A percentile compares a stretch with the other conserved stretches of the same genome.
phyloP scores from a whole-genome alignment of 257 asterid genomes.

The Nicotiana sylvestris region DNA sequence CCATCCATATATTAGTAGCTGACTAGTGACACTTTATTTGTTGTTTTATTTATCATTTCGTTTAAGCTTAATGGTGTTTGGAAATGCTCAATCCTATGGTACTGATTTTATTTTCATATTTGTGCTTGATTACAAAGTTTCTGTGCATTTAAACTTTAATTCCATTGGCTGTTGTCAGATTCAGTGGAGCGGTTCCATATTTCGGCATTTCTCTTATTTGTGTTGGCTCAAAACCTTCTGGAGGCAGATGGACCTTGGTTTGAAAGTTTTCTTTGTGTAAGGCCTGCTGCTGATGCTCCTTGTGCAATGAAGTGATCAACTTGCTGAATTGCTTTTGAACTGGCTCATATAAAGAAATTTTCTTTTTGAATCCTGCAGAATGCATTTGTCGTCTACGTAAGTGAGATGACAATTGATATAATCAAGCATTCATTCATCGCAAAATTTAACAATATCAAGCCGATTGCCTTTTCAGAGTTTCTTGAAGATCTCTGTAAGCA shows the following conservation, averaged over 20 bases:
- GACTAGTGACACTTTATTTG: not conserved
- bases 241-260: slow-evolving; percentile 99
- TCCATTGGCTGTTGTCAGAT: slow-evolving; percentile 48
- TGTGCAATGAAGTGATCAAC: not conserved
- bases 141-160: slow-evolving; percentile 1
- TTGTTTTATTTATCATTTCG: not conserved
- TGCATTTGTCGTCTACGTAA: slow-evolving; percentile 68
- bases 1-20: slow-evolving; percentile 2
- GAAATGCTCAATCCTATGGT: not conserved
- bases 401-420: slow-evolving; percentile 87
- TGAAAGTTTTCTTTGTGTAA: slow-evolving; percentile 68
- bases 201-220: slow-evolving; percentile 82
- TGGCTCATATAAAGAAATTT: not conserved
- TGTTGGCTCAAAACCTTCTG: slow-evolving; percentile 89
- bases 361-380: slow-evolving; percentile 57
- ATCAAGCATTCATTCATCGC: slow-evolving; percentile 93
- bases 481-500: slow-evolving; percentile 97
- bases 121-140: not conserved
- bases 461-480: slow-evolving; percentile 84
- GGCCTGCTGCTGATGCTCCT: slow-evolving; percentile 19
- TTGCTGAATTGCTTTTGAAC: not conserved
- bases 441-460: slow-evolving; percentile 90
- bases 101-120: not conserved
- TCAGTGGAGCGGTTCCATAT: slow-evolving; percentile 96
- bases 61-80: not conserved